These are phyloP conservation scores for Williopsis jadinii DNA, from an alignment of 1,139 yeast genomes.

Conservation along the genomic window DNA sequence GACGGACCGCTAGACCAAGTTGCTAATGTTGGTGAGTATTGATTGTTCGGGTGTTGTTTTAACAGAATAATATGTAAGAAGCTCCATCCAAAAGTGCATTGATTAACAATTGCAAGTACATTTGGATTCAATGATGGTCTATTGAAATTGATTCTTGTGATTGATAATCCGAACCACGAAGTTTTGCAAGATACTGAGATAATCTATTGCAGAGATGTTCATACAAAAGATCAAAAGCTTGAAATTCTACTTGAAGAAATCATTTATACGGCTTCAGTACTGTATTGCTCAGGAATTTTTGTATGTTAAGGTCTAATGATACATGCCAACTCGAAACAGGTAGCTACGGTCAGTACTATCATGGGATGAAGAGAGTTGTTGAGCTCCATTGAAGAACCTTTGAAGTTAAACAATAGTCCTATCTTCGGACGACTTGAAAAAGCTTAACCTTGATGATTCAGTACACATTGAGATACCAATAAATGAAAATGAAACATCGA, in stretches of 20 bases:
- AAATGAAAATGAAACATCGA: slow-evolving; percentile 71
- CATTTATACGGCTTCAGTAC: slow-evolving; percentile 49
- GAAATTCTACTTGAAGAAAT: slow-evolving; percentile 61
- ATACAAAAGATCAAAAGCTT: slow-evolving; percentile 62
- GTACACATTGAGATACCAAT: slow-evolving; percentile 84
- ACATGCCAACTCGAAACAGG: slow-evolving; percentile 62
- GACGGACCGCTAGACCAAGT: slow-evolving; percentile 42
- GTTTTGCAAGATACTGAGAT: slow-evolving; percentile 25
- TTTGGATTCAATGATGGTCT: slow-evolving; percentile 61
- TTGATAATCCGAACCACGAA: slow-evolving; percentile 32
- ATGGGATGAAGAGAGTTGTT: slow-evolving; percentile 72
- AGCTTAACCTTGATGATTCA: slow-evolving; percentile 61
- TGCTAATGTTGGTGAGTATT: slow-evolving; percentile 27
- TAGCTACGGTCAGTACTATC: slow-evolving; percentile 81
- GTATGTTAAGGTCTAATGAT: slow-evolving; percentile 77
- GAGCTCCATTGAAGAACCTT: slow-evolving; percentile 54
- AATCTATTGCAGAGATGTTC: slow-evolving; percentile 64
- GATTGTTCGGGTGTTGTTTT: too few species aligned
- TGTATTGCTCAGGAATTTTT: slow-evolving; percentile 71
- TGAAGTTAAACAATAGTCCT: slow-evolving; percentile 45
- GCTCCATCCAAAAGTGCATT: slow-evolving; percentile 60
- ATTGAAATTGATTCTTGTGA: slow-evolving; percentile 25
- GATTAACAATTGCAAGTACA: slow-evolving; percentile 78
- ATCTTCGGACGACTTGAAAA: slow-evolving; percentile 45
- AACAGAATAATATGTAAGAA: too few species aligned